Percentiles rank a stretch among this genome's conserved stretches.
These are phyloP conservation scores for Torrubiellomyces zombiae DNA, from an alignment of 2,329 filamentous ascomycete genomes.

Conservation along the genomic window DNA sequence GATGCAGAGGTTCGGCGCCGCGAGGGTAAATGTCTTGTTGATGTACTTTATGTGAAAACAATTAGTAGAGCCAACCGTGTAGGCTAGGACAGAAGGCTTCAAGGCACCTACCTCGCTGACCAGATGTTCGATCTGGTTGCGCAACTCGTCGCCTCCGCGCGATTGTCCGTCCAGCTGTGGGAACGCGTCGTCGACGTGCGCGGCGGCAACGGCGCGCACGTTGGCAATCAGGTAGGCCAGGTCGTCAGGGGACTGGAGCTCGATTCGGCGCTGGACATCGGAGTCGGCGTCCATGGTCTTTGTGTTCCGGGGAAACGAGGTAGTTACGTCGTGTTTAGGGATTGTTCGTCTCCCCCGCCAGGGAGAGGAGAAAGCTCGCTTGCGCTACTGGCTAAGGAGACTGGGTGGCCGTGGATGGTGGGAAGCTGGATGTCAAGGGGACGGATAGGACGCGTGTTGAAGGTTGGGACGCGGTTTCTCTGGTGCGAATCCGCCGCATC, in stretches of 20 bases:
- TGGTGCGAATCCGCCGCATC: too few species aligned
- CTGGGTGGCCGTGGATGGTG: too few species aligned
- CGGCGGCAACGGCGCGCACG: constrained; percentile 48
- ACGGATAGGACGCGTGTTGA: too few species aligned
- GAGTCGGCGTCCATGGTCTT: constrained; percentile 20
- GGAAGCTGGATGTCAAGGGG: too few species aligned
- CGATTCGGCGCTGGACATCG: constrained; percentile 52
- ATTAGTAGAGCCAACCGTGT: too few species aligned
- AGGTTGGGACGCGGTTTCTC: too few species aligned
- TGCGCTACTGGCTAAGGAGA: too few species aligned
- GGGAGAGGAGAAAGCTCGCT: too few species aligned
- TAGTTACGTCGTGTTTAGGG: too few species aligned
- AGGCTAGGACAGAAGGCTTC: background rate
- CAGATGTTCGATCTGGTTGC: constrained; percentile 40
- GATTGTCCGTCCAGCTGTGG: constrained; percentile 38
- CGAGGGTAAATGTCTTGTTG: constrained; percentile 39
- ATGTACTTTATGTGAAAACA: constrained; percentile 37
- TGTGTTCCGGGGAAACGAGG: too few species aligned
- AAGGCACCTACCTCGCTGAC: constrained; percentile 34
- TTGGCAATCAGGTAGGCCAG: constrained; percentile 53
- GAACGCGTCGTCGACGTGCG: constrained; percentile 51
- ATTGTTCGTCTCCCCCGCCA: too few species aligned
- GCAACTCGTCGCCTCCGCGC: constrained; percentile 35
- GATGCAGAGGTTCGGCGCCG: constrained; percentile 42
- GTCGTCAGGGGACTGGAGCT: constrained; percentile 62